phyloP scores from a whole-genome alignment of 768 basidiomycete genomes.

The Naganishia kalamii region DNA sequence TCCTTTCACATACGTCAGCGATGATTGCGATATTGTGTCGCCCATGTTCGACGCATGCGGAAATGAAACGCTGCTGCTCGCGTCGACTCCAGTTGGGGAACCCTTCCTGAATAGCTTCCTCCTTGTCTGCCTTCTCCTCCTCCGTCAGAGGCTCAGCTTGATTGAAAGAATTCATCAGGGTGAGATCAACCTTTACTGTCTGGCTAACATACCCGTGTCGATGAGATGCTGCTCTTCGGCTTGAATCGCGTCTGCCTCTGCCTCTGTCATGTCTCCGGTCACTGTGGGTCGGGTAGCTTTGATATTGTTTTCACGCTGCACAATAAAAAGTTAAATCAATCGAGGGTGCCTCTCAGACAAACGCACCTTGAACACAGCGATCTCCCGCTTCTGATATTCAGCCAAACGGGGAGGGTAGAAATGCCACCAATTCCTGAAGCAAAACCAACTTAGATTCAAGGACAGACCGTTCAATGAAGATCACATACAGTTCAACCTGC shows the following conservation, averaged over 20 bases:
- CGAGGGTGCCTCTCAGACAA: not conserved
- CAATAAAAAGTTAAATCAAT: not conserved
- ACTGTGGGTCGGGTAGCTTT: constrained; percentile 7
- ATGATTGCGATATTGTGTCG: constrained; percentile 55
- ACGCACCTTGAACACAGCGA: constrained; percentile 56
- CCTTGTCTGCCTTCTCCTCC: constrained; percentile 75
- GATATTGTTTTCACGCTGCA: constrained; percentile 19
- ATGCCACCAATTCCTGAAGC: constrained; percentile 65
- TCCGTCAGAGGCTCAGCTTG: constrained; percentile 83
- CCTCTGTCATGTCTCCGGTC: not conserved
- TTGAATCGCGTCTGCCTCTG: constrained; percentile 61
- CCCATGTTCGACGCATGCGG: constrained; percentile 70
- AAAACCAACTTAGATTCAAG: not conserved
- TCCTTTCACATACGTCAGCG: constrained; percentile 73
- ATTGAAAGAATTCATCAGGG: not conserved
- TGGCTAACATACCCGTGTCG: constrained; percentile 72
- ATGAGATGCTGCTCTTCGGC: constrained; percentile 88
- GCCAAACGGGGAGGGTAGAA: constrained; percentile 80
- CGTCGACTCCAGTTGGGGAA: constrained; percentile 88
- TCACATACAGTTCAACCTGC: constrained; percentile 68
- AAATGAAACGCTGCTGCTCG: constrained; percentile 86
- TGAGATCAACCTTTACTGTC: no score
- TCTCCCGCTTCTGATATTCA: constrained; percentile 78
- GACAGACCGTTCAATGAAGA: not conserved
- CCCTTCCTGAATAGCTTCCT: constrained; percentile 65